These are phyloP conservation scores for Citrullus amarus DNA, from an alignment of 306 rosid species.

Conservation along the genomic window DNA sequence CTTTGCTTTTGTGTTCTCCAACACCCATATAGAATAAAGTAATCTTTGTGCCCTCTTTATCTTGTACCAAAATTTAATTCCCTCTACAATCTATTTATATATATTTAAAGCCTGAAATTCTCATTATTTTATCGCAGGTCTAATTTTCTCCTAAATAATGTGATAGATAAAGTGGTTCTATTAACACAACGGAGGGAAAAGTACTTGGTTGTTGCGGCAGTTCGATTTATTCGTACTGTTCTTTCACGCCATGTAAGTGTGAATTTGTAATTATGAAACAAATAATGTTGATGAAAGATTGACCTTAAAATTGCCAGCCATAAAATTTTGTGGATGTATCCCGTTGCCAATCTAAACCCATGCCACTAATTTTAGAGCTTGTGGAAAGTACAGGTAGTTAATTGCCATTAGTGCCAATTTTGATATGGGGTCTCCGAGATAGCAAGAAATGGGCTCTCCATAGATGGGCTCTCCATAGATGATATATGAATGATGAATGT, in stretches of 20 bases:
- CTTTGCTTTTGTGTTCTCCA: slow-evolving; percentile 88
- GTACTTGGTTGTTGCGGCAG: slow-evolving; percentile 81
- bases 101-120: not conserved
- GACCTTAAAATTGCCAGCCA: not conserved
- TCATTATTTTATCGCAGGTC: slow-evolving; percentile 43
- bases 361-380: not conserved
- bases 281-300: not conserved
- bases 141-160: slow-evolving; percentile 61
- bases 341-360: not conserved
- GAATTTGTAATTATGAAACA: not conserved
- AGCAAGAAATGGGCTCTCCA: not conserved
- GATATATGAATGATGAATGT: not conserved
- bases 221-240: slow-evolving; percentile 75
- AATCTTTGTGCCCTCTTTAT: slow-evolving; percentile 21
- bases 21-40: slow-evolving; percentile 94
- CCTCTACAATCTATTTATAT: not conserved
- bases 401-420: not conserved
- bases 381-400: not conserved
- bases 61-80: slow-evolving; percentile 11
- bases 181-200: slow-evolving; percentile 69
- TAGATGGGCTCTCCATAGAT: too few relatives aligned
- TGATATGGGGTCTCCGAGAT: not conserved
- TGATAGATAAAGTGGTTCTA: slow-evolving; percentile 61
- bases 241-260: slow-evolving; percentile 71
- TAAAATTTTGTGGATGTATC: not conserved